Evolutionary conservation across 1,139 yeast species (phyloP).

Genomic region (Pichia norvegensis): DNA sequence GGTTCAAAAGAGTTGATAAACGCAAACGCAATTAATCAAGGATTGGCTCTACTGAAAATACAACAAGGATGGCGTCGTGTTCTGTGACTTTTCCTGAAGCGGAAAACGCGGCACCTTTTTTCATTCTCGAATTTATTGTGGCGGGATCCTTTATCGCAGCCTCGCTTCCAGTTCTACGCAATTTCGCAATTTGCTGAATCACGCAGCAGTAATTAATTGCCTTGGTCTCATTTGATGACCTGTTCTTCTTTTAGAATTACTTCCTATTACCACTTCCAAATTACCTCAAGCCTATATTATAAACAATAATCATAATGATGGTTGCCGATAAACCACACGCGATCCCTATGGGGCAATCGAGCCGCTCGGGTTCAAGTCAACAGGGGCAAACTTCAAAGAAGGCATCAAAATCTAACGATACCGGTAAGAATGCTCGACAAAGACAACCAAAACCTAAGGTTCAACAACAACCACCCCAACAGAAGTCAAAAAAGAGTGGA

Average conservation of each 20-base stretch:
- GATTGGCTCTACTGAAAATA: too few relatives aligned
- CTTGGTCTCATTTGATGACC: too few relatives aligned
- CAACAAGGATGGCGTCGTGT: too few relatives aligned
- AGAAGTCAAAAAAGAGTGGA: not conserved
- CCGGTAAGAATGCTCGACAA: not conserved
- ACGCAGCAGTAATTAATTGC: too few relatives aligned
- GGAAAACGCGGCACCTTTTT: too few relatives aligned
- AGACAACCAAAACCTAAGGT: not conserved
- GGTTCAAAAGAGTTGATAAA: too few relatives aligned
- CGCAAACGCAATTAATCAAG: too few relatives aligned
- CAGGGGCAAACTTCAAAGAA: not conserved
- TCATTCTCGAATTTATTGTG: too few relatives aligned
- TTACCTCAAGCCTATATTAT: not conserved
- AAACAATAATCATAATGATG: constrained; percentile 7
- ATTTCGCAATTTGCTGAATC: too few relatives aligned
- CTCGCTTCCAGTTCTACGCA: too few relatives aligned
- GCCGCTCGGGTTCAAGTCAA: not conserved
- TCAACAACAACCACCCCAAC: not conserved
- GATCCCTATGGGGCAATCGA: constrained; percentile 1
- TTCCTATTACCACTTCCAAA: not conserved
- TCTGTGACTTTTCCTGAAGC: too few relatives aligned
- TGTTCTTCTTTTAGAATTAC: not conserved
- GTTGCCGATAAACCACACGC: constrained; percentile 11
- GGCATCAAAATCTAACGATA: not conserved
- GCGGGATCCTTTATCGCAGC: too few relatives aligned